These are phyloP conservation scores for Pythium volutum DNA, from an alignment of 352 stramenopile species.

Conservation along the genomic window DNA sequence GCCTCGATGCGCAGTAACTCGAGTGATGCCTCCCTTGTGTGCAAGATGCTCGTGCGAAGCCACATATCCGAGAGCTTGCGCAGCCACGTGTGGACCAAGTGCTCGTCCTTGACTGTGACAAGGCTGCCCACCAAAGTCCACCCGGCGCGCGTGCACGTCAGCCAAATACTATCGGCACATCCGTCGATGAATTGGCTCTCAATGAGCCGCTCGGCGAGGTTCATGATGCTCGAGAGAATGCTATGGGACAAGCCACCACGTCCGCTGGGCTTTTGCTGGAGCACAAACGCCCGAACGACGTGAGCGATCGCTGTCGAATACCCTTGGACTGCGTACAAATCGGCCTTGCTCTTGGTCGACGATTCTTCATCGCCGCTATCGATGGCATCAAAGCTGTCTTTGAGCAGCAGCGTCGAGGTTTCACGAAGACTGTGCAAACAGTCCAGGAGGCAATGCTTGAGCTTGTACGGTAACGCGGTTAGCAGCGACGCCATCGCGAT, in stretches of 20 bases:
- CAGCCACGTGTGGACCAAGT: slow-evolving; percentile 54
- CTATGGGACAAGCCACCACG: slow-evolving; percentile 38
- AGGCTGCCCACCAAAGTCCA: slow-evolving; percentile 79
- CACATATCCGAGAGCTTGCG: slow-evolving; percentile 67
- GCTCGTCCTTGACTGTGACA: slow-evolving; percentile 56
- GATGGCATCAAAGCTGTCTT: slow-evolving; percentile 14
- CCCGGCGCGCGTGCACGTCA: slow-evolving; percentile 82
- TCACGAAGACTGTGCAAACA: slow-evolving; percentile 25
- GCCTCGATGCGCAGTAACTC: slow-evolving; percentile 84
- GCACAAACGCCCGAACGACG: slow-evolving; percentile 21
- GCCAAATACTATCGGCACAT: slow-evolving; percentile 79
- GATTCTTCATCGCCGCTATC: slow-evolving; percentile 21
- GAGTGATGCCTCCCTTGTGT: slow-evolving; percentile 77
- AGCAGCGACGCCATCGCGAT: slow-evolving; percentile 34
- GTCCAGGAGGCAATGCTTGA: slow-evolving; percentile 26
- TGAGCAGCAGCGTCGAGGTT: slow-evolving; percentile 26
- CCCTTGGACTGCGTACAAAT: slow-evolving; percentile 78
- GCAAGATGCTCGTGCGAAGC: slow-evolving; percentile 72
- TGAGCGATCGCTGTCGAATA: slow-evolving; percentile 58
- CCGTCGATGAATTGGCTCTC: slow-evolving; percentile 77
- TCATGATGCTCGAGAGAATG: slow-evolving; percentile 60
- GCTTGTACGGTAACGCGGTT: slow-evolving; percentile 31
- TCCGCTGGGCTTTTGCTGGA: slow-evolving; percentile 13
- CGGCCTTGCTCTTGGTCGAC: slow-evolving; percentile 44
- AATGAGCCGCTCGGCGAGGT: slow-evolving; percentile 66